Evolutionary conservation across 2,329 filamentous ascomycete genomes (phyloP), one percentile per base, ranked within the genome.

Genomic region (Aspergillus tamarii): DNA sequence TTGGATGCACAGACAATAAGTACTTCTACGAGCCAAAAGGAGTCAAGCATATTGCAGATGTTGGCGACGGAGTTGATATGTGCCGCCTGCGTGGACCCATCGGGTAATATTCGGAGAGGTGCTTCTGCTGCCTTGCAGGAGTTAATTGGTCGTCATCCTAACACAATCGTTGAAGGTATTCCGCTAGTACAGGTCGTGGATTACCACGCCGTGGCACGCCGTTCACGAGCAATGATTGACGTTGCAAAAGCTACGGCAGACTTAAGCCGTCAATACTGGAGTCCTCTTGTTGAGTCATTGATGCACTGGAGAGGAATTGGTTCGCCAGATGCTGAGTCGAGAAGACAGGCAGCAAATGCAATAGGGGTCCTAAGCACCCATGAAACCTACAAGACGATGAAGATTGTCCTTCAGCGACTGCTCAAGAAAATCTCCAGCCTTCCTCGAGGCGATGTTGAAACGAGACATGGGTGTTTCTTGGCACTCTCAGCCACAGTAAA

Each of bases 101-200:
- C 92, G 12, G 95, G 95, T 4, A 99, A 99, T 70, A 97, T 99
- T 70, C 87, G 95, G 59, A 88, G 95, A 68, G 95, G 94, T 4
- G 90, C 94, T 34, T 98, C 95, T 30, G 95, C 95, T 50, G 95
- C 95, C 2, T 81, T 99, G 43, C 95, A 99, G 74, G 95, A 99
- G 75, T 84, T 99, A 16, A 91, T 98, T 64, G 95, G 95, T 12
- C 88, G 95, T 11, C 94, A 99, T 78, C 94, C 95, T 0, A 90
- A 97, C 71, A 93, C 87, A 0, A 88, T 98, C 39, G 82, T 85
- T 19, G 84, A 93, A 71, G 95, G 94, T 0, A 98, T 99, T 62
- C 80, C 88, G 48, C 84, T 98, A 2, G 93, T 98, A 0, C 95
- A 98, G 74, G 86, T 87, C 2, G 92, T 98, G 1, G 95, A 99